Base-by-base conservation (phyloP, 805 yeast genomes). In the Starmerella apicola region DNA sequence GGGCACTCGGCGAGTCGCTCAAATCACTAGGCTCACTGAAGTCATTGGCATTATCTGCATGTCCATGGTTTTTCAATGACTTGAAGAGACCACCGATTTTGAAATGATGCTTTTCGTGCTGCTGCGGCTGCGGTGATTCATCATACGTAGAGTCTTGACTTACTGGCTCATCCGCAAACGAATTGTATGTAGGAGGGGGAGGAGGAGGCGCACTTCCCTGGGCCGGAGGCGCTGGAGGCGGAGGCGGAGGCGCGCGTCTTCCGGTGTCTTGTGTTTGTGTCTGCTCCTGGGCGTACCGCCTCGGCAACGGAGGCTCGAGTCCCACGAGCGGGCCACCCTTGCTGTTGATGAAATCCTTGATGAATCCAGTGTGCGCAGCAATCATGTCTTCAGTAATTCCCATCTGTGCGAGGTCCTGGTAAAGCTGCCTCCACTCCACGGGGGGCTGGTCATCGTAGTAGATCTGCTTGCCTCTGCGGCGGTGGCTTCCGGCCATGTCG, bases 341-440 rank as follows among this genome's bases (percentile, higher is more conserved):
- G 51, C 77, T 66, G 3, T 74, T 63, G 43, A 83, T 80, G 54
- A 80, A 83, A 39, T 76, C 78, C 57, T 81, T 83, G 54, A 83
- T 81, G 56, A 82, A 81, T 44, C 80, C 81, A 43, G 85, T 66
- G 55, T 83, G 81, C 38, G 81, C 88, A 0, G 86, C 91, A 56
- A 83, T 82, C 86, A 81, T 78, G 49, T 82, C 94, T 53, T 83
- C 93, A 1, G 82, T 60, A 42, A 83, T 83, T 1, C 95, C 95
- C 39, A 80, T 78, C 16, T 71, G 66, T 30, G 78, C 88, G 39
- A 83, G 65, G 53, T 80, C 85, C 7, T 70, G 62, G 48, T 83
- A 81, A 41, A 83, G 66, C 1, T 77, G 65, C 36, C 86, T 61
- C 94, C 94, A 83, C 56, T 82, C 93, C 4, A 78, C 76, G 1